Conservation (phyloP, 495 filamentous ascomycete genomes). For the Talaromyces adpressus region DNA sequence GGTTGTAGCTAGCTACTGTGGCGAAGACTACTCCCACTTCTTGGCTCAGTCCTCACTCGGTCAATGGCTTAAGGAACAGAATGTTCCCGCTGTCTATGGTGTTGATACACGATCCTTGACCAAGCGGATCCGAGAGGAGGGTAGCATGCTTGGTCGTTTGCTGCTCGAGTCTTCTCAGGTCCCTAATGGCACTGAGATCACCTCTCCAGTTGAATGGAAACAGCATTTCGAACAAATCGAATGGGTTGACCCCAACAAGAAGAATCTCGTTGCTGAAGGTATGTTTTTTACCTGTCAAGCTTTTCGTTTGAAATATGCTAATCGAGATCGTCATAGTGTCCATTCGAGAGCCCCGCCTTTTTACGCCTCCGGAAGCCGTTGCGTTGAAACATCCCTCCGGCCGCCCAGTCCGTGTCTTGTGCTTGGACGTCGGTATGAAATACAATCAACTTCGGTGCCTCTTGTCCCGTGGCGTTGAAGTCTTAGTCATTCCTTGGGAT, state of each 20-base stretch:
- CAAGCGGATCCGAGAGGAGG: slow-evolving; percentile 85
- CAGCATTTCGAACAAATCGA: slow-evolving; percentile 42
- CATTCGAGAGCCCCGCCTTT: slow-evolving; percentile 72
- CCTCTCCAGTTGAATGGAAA: slow-evolving; percentile 12
- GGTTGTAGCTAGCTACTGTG: slow-evolving; percentile 82
- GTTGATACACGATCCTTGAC: slow-evolving; percentile 92
- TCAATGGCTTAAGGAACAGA: slow-evolving; percentile 91
- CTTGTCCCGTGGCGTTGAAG: slow-evolving; percentile 83
- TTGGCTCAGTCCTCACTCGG: slow-evolving; percentile 84
- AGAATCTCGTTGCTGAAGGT: slow-evolving; percentile 93
- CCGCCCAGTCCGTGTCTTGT: slow-evolving; percentile 75
- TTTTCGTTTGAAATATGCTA: background rate
- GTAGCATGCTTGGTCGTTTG: slow-evolving; percentile 94
- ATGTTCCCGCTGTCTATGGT: slow-evolving; percentile 91
- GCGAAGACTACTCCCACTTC: slow-evolving; percentile 91
- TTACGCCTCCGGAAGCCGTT: slow-evolving; percentile 56
- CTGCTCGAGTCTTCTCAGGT: slow-evolving; percentile 57
- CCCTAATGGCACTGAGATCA: slow-evolving; percentile 32
- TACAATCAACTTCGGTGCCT: slow-evolving; percentile 95
- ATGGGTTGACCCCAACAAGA: slow-evolving; percentile 87
- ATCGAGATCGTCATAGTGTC: slow-evolving; percentile 61
- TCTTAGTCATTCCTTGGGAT: slow-evolving; percentile 91
- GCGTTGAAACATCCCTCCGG: slow-evolving; percentile 81
- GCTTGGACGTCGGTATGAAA: slow-evolving; percentile 94
- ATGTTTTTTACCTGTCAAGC: slow-evolving; percentile 28